These are phyloP conservation scores for Solanum chilense DNA, from an alignment of 257 asterid genomes.

Conservation along the genomic window DNA sequence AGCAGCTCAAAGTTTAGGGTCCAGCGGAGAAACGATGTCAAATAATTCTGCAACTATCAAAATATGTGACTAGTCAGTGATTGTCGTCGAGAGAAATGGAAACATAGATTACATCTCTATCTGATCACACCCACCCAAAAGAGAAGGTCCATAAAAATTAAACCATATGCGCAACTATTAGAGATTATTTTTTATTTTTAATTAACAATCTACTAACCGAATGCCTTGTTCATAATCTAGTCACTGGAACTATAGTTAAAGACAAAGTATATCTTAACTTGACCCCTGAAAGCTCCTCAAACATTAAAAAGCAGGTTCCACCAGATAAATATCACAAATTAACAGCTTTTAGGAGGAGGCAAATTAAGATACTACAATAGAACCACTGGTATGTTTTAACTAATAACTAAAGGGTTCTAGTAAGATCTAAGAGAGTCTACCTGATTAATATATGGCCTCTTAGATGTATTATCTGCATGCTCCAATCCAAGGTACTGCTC, in stretches of 20 bases:
- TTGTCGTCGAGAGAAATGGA: background rate
- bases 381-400: background rate
- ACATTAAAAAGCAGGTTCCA: background rate
- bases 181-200: background rate
- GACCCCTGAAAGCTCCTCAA: background rate
- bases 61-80: background rate
- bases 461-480: slow-evolving; percentile 84
- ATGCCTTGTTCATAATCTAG: background rate
- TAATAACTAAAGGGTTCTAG: background rate
- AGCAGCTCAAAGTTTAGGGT: background rate
- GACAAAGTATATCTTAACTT: background rate
- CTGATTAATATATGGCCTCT: slow-evolving; percentile 72
- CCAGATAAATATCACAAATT: background rate
- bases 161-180: background rate
- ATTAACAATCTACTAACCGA: background rate
- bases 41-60: background rate
- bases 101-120: background rate
- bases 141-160: background rate
- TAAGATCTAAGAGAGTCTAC: slow-evolving; percentile 11
- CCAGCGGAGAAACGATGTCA: background rate
- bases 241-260: background rate
- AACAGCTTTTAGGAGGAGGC: background rate
- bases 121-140: background rate
- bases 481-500: slow-evolving; percentile 97
- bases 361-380: background rate